A percentile compares a stretch with the other conserved stretches of the same genome.
These are phyloP conservation scores for Tricholoma sp. DNA, from an alignment of 768 basidiomycete species.

Conservation along the genomic window DNA sequence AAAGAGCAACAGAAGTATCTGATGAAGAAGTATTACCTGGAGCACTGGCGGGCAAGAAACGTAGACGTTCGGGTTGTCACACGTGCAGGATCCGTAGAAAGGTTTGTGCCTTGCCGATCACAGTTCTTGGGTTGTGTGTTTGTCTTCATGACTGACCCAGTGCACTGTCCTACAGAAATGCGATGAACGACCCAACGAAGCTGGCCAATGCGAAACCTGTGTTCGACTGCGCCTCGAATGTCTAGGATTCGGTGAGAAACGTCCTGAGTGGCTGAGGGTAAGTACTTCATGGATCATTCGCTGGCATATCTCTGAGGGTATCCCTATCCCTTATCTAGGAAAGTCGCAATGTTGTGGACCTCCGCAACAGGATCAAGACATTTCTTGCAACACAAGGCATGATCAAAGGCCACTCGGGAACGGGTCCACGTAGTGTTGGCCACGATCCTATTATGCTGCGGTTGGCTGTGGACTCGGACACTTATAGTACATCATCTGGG, in stretches of 20 bases:
- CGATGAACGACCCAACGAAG: conserved; percentile 62
- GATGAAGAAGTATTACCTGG: neutral
- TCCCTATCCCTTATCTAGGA: conserved; percentile 39
- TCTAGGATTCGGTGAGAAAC: conserved; percentile 79
- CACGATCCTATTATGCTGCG: conserved; percentile 54
- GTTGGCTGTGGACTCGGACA: conserved; percentile 37
- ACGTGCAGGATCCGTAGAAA: conserved; percentile 84
- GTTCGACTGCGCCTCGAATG: conserved; percentile 78
- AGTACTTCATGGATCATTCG: conserved; percentile 19
- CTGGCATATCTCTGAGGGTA: neutral
- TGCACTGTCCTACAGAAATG: conserved; percentile 60
- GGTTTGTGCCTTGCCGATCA: conserved; percentile 35
- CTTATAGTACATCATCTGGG: conserved; percentile 27
- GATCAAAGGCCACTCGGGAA: conserved; percentile 86
- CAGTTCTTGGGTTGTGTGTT: conserved; percentile 7
- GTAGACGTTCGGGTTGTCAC: conserved; percentile 64
- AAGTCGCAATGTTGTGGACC: conserved; percentile 56
- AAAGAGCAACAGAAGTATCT: neutral
- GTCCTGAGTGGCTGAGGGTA: conserved; percentile 82
- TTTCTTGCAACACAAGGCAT: conserved; percentile 80
- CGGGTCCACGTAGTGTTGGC: conserved; percentile 53
- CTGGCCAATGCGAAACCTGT: conserved; percentile 70
- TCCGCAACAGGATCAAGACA: conserved; percentile 74
- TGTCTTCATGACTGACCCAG: conserved; percentile 13
- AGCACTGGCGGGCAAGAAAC: neutral